Percentiles rank a stretch among this genome's conserved stretches.
Evolutionary conservation across 805 yeast genomes (phyloP).

Genomic region (Candida orba): DNA sequence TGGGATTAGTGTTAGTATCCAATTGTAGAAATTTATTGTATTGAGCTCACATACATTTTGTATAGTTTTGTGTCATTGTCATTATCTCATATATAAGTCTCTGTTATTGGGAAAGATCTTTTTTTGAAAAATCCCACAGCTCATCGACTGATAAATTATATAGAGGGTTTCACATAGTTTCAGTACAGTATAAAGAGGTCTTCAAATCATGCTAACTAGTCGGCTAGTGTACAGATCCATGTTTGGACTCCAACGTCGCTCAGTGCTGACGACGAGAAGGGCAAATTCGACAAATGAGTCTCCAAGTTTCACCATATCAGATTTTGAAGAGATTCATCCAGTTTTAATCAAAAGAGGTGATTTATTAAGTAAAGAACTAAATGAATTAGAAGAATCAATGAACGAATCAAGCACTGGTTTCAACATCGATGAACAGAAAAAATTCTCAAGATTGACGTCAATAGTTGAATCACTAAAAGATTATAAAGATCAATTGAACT

Average conservation of each 20-base stretch:
- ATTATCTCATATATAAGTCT: neutral
- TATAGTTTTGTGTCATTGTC: neutral
- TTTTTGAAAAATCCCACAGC: too few relatives aligned
- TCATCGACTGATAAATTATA: too few relatives aligned
- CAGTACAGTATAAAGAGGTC: too few relatives aligned
- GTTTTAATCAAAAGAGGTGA: conserved; percentile 42
- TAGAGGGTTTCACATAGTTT: too few relatives aligned
- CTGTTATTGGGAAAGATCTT: too few relatives aligned
- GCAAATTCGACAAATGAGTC: neutral
- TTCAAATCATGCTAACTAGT: too few relatives aligned
- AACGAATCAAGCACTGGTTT: conserved; percentile 34
- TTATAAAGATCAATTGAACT: conserved; percentile 26
- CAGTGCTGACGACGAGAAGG: neutral
- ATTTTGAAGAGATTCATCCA: conserved; percentile 32
- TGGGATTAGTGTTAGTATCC: conserved; percentile 2
- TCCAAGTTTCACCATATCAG: neutral
- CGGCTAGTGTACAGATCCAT: neutral
- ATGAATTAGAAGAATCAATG: conserved; percentile 33
- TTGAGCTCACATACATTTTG: neutral
- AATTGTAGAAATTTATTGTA: too few relatives aligned
- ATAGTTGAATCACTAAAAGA: conserved; percentile 36
- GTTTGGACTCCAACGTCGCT: neutral
- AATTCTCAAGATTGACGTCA: conserved; percentile 37
- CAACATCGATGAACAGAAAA: conserved; percentile 41
- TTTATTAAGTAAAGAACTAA: conserved; percentile 33